phyloP scores from a whole-genome alignment of 192 early-diverging fungal species.

The Coemansia sp. region DNA sequence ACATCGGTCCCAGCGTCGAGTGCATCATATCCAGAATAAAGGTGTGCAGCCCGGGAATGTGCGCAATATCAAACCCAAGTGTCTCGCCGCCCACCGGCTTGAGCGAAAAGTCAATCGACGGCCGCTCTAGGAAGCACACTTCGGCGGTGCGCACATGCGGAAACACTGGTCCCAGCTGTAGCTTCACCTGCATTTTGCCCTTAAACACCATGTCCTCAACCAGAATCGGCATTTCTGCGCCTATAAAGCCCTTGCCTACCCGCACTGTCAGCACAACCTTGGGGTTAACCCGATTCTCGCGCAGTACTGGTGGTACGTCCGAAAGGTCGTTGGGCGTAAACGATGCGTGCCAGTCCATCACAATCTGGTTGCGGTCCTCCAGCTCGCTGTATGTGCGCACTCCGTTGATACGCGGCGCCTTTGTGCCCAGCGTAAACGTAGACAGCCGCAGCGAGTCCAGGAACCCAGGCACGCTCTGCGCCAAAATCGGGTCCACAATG shows the following conservation, averaged over 20 bases:
- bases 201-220: constrained; percentile 84
- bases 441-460: constrained; percentile 74
- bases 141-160: constrained; percentile 86
- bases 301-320: constrained; percentile 69
- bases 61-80: constrained; percentile 83
- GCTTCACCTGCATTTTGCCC: constrained; percentile 71
- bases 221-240: constrained; percentile 81
- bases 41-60: constrained; percentile 78
- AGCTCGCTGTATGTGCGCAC: constrained; percentile 70
- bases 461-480: constrained; percentile 74
- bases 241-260: constrained; percentile 82
- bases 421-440: constrained; percentile 77
- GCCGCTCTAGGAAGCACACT: constrained; percentile 82
- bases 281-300: constrained; percentile 74
- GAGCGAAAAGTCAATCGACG: constrained; percentile 84
- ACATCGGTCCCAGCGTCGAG: constrained; percentile 74
- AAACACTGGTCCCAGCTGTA: constrained; percentile 84
- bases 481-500: constrained; percentile 71
- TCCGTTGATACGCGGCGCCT: constrained; percentile 69
- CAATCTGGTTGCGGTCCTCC: constrained; percentile 70
- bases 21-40: constrained; percentile 77
- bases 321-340: constrained; percentile 82
- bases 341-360: constrained; percentile 89
- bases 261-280: constrained; percentile 84
- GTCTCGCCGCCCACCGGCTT: constrained; percentile 86